These are phyloP conservation scores for Sugiyamaella valdiviana DNA, from an alignment of 805 yeast genomes.

Conservation along the genomic window DNA sequence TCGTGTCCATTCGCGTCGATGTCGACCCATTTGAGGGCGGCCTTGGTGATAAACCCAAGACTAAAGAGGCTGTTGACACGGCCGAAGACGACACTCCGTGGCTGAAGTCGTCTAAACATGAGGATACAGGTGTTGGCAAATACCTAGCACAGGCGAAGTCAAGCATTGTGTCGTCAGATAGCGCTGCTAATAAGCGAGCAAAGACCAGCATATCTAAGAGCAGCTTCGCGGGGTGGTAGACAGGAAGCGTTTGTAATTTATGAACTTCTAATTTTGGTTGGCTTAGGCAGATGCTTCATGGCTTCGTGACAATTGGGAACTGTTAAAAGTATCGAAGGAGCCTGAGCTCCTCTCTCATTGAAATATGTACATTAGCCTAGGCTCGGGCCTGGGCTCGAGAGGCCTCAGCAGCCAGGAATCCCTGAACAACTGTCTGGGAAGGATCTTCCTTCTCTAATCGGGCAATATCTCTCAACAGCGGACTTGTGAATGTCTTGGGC, in stretches of 20 bases:
- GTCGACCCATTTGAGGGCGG: constrained; percentile 21
- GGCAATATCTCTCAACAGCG: constrained; percentile 13
- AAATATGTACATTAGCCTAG: constrained; percentile 8
- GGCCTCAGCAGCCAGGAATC: constrained; percentile 2
- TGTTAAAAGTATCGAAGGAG: background rate
- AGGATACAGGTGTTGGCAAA: constrained; percentile 17
- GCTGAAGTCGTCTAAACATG: constrained; percentile 12
- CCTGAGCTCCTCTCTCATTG: too few species aligned
- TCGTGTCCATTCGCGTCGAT: constrained; percentile 24
- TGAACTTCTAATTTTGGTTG: too few species aligned
- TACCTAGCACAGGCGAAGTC: constrained; percentile 13
- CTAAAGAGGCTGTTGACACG: constrained; percentile 1
- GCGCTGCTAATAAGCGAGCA: constrained; percentile 11
- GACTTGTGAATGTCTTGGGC: constrained; percentile 13
- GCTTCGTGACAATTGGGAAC: too few species aligned
- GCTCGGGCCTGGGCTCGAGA: constrained; percentile 1
- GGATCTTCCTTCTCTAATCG: constrained; percentile 11
- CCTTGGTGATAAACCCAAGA: constrained; percentile 4
- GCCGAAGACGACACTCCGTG: constrained; percentile 22
- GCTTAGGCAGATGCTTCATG: too few species aligned
- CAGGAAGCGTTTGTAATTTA: background rate
- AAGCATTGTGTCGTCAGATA: constrained; percentile 1
- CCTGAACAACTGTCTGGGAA: constrained; percentile 6
- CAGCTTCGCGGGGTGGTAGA: constrained; percentile 22
- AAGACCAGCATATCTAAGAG: constrained; percentile 19